Evolutionary conservation across 768 basidiomycete species (phyloP), one percentile per base, ranked within the genome.

Genomic region (Fistulinella prunicolor): DNA sequence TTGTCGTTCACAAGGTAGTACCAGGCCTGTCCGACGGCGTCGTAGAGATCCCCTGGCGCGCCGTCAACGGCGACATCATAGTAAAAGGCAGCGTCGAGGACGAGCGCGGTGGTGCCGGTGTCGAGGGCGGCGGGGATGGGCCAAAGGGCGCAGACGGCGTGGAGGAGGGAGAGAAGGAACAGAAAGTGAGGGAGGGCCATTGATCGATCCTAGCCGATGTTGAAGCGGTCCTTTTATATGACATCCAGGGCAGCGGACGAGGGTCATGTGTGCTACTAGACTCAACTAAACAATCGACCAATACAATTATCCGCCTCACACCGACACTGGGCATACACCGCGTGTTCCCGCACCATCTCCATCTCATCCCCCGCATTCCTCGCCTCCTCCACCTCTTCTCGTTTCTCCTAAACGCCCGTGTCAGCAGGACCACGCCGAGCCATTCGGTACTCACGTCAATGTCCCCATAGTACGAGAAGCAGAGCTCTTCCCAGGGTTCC

Each of bases 391-490:
- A 63, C 51, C 40, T 57, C 56, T 3, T 56, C 58, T 12, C 54
- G 53, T 16, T 65, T 64, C 21, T 65, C 56, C 62, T 64, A 22
- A 1, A 35, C 13, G 12, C 16, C 8, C 2, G 0, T 3, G 16
- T 52, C 30, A 50, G 42, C 35, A 3, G 12, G 6, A 12, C 5
- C 37, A 17, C 0, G 0, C 12, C 19, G 3, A 1, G 19, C 3
- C 14, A 16, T 16, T 23, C 13, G 3, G 0, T 36, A 50, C 50
- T 75, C 65, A 44, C 73, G 56, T 73, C 72, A 6, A 72, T 73
- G n/a, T 69, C 76, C 1, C 89, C 89, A 40, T 62, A 68, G 62
- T 93, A 93, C 12, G 80, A 83, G 61, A 93, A 92, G 51, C 81
- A 85, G 8, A 93, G 73, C 56, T 93, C 89, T 51, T 90, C 82